Conservation (phyloP, 305 asterid genomes). For the Euphrasia arctica region DNA sequence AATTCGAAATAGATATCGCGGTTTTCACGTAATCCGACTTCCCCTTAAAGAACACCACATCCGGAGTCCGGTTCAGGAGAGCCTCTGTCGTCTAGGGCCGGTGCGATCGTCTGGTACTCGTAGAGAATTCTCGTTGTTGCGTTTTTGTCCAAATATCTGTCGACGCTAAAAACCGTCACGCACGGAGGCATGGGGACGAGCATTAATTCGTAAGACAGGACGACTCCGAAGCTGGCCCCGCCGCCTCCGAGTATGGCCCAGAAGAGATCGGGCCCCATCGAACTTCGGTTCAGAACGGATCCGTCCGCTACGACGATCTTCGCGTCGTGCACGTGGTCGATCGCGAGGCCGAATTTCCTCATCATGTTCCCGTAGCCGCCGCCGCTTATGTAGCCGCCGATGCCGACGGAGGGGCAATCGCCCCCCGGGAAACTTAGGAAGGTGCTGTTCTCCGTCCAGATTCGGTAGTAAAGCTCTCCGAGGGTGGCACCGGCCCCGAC, state of each 20-base stretch:
- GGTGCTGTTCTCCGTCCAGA: constrained; percentile 31
- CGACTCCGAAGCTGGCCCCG: constrained; percentile 18
- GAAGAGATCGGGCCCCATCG: constrained; percentile 10
- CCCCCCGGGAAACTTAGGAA: constrained; percentile 12
- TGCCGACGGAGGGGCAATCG: constrained; percentile 13
- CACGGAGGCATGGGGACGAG: constrained; percentile 49
- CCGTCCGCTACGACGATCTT: constrained; percentile 6
- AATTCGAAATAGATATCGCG: constrained; percentile 33
- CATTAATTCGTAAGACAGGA: not conserved
- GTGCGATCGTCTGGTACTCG: constrained; percentile 39
- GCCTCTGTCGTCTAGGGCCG: constrained; percentile 33
- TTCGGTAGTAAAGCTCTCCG: constrained; percentile 56
- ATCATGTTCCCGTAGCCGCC: constrained; percentile 10
- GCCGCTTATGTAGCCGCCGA: constrained; percentile 19
- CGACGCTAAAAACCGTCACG: constrained; percentile 47
- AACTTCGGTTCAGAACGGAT: not conserved
- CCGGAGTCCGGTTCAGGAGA: constrained; percentile 30
- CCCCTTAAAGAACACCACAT: constrained; percentile 41
- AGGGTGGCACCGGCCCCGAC: constrained; percentile 54
- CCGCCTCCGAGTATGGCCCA: constrained; percentile 23
- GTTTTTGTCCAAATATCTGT: constrained; percentile 16
- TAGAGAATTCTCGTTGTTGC: constrained; percentile 25
- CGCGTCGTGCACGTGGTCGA: constrained; percentile 9
- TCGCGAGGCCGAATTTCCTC: constrained; percentile 13
- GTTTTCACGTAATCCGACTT: constrained; percentile 57